Base-by-base conservation (phyloP, 371 early-diverging fungal genomes). In the Mortierella sp. region DNA sequence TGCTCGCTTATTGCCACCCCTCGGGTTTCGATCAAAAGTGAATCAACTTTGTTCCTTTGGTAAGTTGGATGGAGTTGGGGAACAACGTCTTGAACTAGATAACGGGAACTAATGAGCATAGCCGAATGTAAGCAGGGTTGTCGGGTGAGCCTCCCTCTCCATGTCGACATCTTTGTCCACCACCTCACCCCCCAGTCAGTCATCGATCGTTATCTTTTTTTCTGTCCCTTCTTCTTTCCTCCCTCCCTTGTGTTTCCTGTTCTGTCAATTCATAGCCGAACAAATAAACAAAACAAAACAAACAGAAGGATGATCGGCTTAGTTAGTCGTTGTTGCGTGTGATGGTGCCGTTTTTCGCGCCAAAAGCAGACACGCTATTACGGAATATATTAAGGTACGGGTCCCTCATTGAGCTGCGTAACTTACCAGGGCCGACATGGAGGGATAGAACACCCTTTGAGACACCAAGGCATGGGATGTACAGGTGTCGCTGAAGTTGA, bases 371-470 rank as follows among this genome's bases (percentile, higher is more conserved):
- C 63, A 63, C 63, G 35, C 7, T 63, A 29, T 27, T 60, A 18
- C 68, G 68, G 68, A 68, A 68, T 7, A 68, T 68, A 68, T 68
- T 68, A 68, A 68, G 68, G 68, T 68, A 38, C 68, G 68, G 18
- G 63, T 29, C 7, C 1, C 16, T 35, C 51, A 51, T 35, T 18
- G 27, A 63, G 6, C 35, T 63, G 63, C 63, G 35, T 35, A 63
- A 32, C 63, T 63, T 63, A 18, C 16, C 63, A 32, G 16, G 63
- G 63, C 41, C 41, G 41, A 41, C 41, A 41, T 5, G 18, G 35
- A 29, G 60, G 60, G 14, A 32, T 60, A 51, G 51, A 21, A 51
- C 51, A 51, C 51, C 51, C 51, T 51, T 51, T 68, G 41, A 68
- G 68, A 68, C 68, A 41, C 11, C 68, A 21, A 38, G 68, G 68